Evolutionary conservation across 164 flowering plant genomes (phyloP), one percentile per base, ranked within the genome.

Genomic region (Umbellularia californica): DNA sequence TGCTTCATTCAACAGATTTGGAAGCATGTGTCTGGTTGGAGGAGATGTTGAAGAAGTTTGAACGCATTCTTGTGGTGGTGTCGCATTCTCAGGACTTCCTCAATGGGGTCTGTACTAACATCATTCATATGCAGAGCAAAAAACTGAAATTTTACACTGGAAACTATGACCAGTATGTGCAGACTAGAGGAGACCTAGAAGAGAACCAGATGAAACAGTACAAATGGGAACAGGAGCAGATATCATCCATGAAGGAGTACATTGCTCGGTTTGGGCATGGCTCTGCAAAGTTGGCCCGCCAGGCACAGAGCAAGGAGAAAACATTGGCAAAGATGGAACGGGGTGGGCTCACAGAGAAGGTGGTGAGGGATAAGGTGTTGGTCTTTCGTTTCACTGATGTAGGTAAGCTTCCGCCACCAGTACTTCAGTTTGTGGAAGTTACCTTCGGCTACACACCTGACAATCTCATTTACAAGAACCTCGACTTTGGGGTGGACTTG

Each of bases 21-120:
- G 99, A 95, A 83, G 99, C 99, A 50, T 95, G 99, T 83, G 97
- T 95, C 72, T 95, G 99, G 98, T 78, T 95, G 85, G 99, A 95
- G 81, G 99, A 95, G 78, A 89, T 81, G 19, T 75, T 95, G 81
- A 95, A 95, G 90, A 90, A 87, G 1, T 90, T 95, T 79, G 96
- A 93, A 0, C 87, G 99, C 5, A 93, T 95, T 69, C 89, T 95
- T 66, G 99, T 95, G 27, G 97, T 95, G 72, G 80, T 95, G 17
- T 95, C 99, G 35, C 99, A 95, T 80, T 95, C 99, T 58, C 98
- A 95, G 79, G 98, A 95, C 70, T 95, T 95, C 70, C 84, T 95
- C 69, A 95, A 95, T 79, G 99, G 99, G 33, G 95, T 95, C 50
- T 93, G 99, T 75, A 95, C 99, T 60, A 95, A 90, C 80, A 95